Evolutionary conservation across 2,329 filamentous ascomycete genomes (phyloP).

Genomic region (Purpureocillium lavendulum): DNA sequence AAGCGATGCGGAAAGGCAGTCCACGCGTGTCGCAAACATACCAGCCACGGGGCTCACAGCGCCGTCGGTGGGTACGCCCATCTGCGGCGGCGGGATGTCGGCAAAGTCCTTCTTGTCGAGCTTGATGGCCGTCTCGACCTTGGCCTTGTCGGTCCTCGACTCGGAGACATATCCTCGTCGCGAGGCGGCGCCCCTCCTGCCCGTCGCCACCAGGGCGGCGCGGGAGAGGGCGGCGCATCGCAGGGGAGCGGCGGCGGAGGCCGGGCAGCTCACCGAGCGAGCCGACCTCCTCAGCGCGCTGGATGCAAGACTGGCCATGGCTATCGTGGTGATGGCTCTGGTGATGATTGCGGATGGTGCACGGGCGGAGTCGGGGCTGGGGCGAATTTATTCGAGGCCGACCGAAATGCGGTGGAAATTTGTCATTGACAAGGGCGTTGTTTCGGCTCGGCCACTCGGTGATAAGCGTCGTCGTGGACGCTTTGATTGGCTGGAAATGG

Average conservation of each 20-base stretch:
- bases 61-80: conserved; percentile 29
- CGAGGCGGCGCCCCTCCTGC: conserved; percentile 7
- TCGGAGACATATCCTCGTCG: conserved; percentile 74
- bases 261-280: conserved; percentile 38
- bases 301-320: conserved; percentile 59
- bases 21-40: conserved; percentile 9
- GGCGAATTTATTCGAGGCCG: conserved; percentile 7
- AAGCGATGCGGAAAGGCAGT: neutral
- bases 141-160: conserved; percentile 69
- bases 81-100: conserved; percentile 31
- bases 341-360: conserved; percentile 8
- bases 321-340: conserved; percentile 10
- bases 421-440: conserved; percentile 18
- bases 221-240: conserved; percentile 9
- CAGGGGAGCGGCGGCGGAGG: conserved; percentile 22
- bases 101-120: conserved; percentile 79
- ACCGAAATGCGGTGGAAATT: conserved; percentile 18
- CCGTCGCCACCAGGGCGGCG: conserved; percentile 18
- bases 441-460: conserved; percentile 26
- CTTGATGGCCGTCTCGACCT: conserved; percentile 81
- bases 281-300: conserved; percentile 63
- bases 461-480: conserved; percentile 18
- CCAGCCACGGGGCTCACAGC: conserved; percentile 73
- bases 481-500: conserved; percentile 21
- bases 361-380: conserved; percentile 9